A percentile compares a stretch with the other conserved stretches of the same genome.
Conservation (phyloP, 495 filamentous ascomycete species). For the Aspergillus ellipticus region DNA sequence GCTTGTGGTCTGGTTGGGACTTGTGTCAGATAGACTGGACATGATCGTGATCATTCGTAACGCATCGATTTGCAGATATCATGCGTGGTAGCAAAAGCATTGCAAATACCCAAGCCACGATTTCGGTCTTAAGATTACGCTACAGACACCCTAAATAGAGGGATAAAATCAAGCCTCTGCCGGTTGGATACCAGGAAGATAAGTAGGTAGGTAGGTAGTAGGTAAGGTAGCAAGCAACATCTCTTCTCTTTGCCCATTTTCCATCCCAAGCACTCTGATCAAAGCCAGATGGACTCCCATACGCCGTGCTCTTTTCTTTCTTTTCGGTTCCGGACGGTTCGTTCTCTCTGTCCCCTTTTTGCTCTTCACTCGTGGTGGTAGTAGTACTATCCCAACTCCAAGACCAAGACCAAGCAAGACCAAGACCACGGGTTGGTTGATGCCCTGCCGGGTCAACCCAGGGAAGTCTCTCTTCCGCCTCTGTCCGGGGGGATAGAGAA, state of each 20-base stretch:
- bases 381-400: not conserved
- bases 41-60: too few relatives aligned
- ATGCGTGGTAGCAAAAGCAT: too few relatives aligned
- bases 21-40: too few relatives aligned
- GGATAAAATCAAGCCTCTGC: too few relatives aligned
- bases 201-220: not conserved
- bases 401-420: not conserved
- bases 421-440: too few relatives aligned
- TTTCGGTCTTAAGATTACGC: too few relatives aligned
- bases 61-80: not conserved
- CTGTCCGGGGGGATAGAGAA: too few relatives aligned
- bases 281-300: conserved; percentile 38
- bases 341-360: not conserved
- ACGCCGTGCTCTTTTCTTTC: conserved; percentile 26
- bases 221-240: not conserved
- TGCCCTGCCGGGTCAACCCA: too few relatives aligned
- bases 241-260: conserved; percentile 18
- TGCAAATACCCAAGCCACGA: too few relatives aligned
- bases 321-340: not conserved
- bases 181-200: too few relatives aligned
- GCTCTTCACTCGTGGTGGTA: not conserved
- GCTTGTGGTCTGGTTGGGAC: too few relatives aligned
- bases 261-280: conserved; percentile 25
- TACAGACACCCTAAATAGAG: too few relatives aligned
- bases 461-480: conserved; percentile 8